phyloP scores from a whole-genome alignment of 352 stramenopile genomes.

The Blastocystis sp. region DNA sequence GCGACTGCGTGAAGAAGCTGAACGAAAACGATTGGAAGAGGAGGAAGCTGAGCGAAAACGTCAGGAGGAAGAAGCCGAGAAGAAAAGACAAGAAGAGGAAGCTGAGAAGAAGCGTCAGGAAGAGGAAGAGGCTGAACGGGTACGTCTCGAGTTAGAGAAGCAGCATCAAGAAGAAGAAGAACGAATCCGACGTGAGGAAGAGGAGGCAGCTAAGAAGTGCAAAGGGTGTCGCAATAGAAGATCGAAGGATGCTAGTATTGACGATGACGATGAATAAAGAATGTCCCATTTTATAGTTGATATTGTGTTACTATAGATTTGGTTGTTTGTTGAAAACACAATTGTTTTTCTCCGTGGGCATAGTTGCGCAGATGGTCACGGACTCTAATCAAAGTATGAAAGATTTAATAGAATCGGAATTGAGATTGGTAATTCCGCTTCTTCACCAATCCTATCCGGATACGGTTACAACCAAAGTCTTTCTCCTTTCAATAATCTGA shows the following conservation, averaged over 20 bases:
- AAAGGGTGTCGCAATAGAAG: constrained; percentile 21
- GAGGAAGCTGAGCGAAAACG: not conserved
- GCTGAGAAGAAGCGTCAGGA: constrained; percentile 1
- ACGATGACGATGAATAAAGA: not conserved
- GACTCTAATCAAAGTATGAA: not conserved
- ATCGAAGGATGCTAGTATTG: not conserved
- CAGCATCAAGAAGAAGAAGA: constrained; percentile 21
- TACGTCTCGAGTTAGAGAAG: not conserved
- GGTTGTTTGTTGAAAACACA: constrained; percentile 2
- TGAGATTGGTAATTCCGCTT: not conserved
- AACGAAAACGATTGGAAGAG: constrained; percentile 2
- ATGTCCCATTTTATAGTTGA: not conserved
- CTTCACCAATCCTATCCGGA: constrained; percentile 11
- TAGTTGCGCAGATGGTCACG: not conserved
- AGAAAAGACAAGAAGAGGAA: not conserved
- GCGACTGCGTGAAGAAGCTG: not conserved
- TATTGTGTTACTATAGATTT: not conserved
- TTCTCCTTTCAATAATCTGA: not conserved
- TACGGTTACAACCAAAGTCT: not conserved
- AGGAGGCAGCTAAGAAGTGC: constrained; percentile 47
- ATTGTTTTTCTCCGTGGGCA: not conserved
- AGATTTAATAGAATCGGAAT: not conserved
- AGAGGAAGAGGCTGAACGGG: not conserved
- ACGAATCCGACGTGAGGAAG: constrained; percentile 4
- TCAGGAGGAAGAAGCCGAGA: not conserved